Evolutionary conservation across 2,329 filamentous ascomycete genomes (phyloP).

Genomic region (Samsoniella hepiali): DNA sequence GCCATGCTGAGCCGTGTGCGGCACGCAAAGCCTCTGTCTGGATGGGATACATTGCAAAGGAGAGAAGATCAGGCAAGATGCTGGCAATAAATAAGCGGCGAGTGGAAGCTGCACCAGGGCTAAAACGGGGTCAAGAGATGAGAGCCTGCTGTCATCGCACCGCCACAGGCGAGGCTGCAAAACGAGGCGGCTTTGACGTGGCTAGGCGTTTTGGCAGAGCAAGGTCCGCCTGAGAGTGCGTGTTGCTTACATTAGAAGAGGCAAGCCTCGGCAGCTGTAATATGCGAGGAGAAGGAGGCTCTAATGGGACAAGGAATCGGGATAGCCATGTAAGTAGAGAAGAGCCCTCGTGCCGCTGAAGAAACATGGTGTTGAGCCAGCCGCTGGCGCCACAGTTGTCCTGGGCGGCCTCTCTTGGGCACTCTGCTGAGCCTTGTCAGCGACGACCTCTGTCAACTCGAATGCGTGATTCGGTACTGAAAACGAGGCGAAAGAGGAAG

Average conservation of each 20-base stretch:
- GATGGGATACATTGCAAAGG: neutral
- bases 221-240: neutral
- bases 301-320: neutral
- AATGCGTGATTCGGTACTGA: too few species aligned
- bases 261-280: neutral
- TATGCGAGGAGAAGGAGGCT: neutral
- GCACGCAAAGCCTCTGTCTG: neutral
- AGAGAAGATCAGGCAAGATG: neutral
- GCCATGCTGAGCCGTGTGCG: constrained; percentile 9
- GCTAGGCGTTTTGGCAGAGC: constrained; percentile 8
- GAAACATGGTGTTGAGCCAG: neutral
- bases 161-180: constrained; percentile 6
- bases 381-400: neutral
- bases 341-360: neutral
- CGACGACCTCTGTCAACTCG: too few species aligned
- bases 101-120: neutral
- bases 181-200: neutral
- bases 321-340: neutral
- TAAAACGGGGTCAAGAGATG: neutral
- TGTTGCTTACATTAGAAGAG: neutral
- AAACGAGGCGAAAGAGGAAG: too few species aligned
- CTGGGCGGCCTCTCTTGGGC: neutral
- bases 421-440: too few species aligned
- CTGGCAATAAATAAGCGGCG: constrained; percentile 13
- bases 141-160: neutral